Evolutionary conservation across 352 stramenopile species (phyloP).

Genomic region (Phytophthora litchii): DNA sequence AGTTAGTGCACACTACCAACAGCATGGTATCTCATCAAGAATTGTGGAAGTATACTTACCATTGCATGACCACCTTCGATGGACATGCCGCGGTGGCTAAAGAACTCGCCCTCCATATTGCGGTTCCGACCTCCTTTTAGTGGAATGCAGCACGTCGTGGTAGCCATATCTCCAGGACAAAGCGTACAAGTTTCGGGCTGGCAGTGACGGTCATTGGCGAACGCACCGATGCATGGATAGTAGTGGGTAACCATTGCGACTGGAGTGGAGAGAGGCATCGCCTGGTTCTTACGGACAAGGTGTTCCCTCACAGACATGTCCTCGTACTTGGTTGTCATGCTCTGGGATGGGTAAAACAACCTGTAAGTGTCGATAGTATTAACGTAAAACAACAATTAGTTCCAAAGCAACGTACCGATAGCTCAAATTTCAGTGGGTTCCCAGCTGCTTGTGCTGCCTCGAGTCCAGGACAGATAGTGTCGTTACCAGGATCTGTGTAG

Average conservation of each 20-base stretch:
- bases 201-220: conserved; percentile 66
- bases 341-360: conserved; percentile 30
- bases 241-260: conserved; percentile 82
- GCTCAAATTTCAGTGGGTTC: conserved; percentile 73
- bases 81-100: conserved; percentile 79
- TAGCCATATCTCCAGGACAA: conserved; percentile 75
- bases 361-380: background rate
- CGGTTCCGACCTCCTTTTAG: conserved; percentile 69
- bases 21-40: no score
- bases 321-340: conserved; percentile 82
- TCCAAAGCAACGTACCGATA: conserved; percentile 45
- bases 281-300: conserved; percentile 75
- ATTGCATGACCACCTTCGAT: conserved; percentile 83
- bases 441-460: conserved; percentile 47
- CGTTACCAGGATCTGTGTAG: conserved; percentile 59
- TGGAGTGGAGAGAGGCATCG: conserved; percentile 77
- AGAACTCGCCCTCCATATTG: conserved; percentile 89
- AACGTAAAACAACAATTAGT: background rate
- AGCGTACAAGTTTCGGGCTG: conserved; percentile 67
- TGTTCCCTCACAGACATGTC: conserved; percentile 80
- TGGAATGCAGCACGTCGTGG: conserved; percentile 81
- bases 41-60: conserved; percentile 35
- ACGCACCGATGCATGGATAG: conserved; percentile 75
- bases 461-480: conserved; percentile 71
- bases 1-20: background rate